These are phyloP conservation scores for Nicotiana tabacum DNA, from an alignment of 257 asterid genomes.

Conservation along the genomic window DNA sequence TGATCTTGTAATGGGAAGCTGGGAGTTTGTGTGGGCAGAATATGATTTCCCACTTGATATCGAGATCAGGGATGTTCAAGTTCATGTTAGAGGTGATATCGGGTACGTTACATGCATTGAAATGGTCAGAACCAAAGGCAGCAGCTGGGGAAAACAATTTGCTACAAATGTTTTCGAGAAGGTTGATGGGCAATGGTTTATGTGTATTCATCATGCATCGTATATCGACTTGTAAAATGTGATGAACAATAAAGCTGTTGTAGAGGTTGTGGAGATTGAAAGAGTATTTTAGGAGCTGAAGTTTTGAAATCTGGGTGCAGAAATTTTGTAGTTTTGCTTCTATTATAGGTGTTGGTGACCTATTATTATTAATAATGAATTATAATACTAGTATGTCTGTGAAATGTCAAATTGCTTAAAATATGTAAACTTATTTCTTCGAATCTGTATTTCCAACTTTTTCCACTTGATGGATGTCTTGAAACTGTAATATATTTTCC, in stretches of 20 bases:
- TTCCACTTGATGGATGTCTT: no score
- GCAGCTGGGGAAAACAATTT: conserved; percentile 93
- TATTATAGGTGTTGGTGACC: neutral
- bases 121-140: conserved; percentile 81
- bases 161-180: conserved; percentile 86
- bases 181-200: conserved; percentile 80
- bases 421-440: no score
- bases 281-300: neutral
- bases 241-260: neutral
- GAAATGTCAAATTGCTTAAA: no score
- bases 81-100: conserved; percentile 65
- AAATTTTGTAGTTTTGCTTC: neutral
- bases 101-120: conserved; percentile 87
- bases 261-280: neutral
- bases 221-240: conserved; percentile 55
- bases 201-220: conserved; percentile 85
- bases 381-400: neutral
- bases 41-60: conserved; percentile 85
- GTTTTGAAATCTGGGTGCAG: neutral
- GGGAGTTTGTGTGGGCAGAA: conserved; percentile 99
- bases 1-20: conserved; percentile 97
- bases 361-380: neutral
- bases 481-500: no score
- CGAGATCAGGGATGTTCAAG: conserved; percentile 74
- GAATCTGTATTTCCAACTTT: no score